Conservation (phyloP, 2,329 filamentous ascomycete genomes). For the Hirsutella minnesotensis region DNA sequence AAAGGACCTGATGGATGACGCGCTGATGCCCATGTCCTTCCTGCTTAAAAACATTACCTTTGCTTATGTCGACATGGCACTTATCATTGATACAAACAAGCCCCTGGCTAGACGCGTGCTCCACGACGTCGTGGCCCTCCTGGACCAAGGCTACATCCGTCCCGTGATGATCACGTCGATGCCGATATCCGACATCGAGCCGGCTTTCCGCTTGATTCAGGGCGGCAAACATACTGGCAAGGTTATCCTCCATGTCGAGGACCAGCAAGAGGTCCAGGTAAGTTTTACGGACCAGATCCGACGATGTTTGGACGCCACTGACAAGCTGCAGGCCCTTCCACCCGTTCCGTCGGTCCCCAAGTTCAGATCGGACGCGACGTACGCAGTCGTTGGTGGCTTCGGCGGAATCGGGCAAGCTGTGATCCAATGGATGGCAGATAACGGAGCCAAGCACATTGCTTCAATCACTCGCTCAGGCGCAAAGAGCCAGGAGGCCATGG, state of each 20-base stretch:
- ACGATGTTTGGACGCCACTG: neutral
- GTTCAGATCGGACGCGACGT: constrained; percentile 11
- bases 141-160: constrained; percentile 1
- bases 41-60: constrained; percentile 28
- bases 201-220: constrained; percentile 28
- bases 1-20: constrained; percentile 13
- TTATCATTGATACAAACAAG: constrained; percentile 4
- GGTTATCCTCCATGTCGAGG: constrained; percentile 19
- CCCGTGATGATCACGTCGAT: constrained; percentile 5
- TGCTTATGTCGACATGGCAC: constrained; percentile 25
- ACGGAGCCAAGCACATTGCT: constrained; percentile 15
- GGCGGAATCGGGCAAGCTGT: constrained; percentile 15
- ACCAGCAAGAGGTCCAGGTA: constrained; percentile 8
- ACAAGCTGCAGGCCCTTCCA: constrained; percentile 4
- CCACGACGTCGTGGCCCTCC: constrained; percentile 5
- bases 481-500: neutral
- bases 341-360: constrained; percentile 1
- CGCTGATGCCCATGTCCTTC: constrained; percentile 18
- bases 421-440: constrained; percentile 7
- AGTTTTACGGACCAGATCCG: neutral
- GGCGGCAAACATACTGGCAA: constrained; percentile 28
- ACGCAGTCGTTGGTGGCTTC: constrained; percentile 18
- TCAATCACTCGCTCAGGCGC: constrained; percentile 10
- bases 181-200: constrained; percentile 17
- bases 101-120: constrained; percentile 5